Percentiles rank a stretch among this genome's conserved stretches.
Conservation (phyloP, 306 rosid species). For the Prunus kanzakura region DNA sequence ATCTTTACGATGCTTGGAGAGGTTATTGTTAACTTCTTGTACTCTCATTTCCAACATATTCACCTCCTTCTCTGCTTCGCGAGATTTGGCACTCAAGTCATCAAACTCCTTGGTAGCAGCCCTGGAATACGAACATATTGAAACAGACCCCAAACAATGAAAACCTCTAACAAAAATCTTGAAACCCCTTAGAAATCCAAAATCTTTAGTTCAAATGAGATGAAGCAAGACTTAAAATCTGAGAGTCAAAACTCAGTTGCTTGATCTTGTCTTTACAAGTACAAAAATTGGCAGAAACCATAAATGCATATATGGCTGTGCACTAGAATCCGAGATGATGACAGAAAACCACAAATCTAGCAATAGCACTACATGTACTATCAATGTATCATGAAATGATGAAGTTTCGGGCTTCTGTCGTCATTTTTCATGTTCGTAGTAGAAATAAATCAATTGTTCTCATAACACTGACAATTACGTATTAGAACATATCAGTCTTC, state of each 20-base stretch:
- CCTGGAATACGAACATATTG: constrained; percentile 33
- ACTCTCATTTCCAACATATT: constrained; percentile 71
- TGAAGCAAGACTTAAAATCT: not conserved
- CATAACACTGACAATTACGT: not conserved
- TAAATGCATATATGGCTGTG: not conserved
- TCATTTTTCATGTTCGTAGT: not conserved
- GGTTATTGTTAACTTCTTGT: constrained; percentile 58
- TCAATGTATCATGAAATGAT: not conserved
- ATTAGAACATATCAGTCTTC: not conserved
- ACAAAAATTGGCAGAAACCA: not conserved
- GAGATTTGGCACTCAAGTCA: constrained; percentile 63
- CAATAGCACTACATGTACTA: not conserved
- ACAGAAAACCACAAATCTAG: not conserved
- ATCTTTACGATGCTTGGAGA: constrained; percentile 69
- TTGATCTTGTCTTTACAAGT: not conserved
- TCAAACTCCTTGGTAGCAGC: constrained; percentile 61
- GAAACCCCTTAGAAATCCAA: not conserved
- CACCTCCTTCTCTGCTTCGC: constrained; percentile 84
- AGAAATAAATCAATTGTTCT: not conserved
- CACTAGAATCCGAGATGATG: not conserved
- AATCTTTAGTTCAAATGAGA: not conserved
- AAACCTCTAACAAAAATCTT: not conserved
- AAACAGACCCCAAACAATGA: not conserved
- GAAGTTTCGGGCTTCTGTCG: not conserved
- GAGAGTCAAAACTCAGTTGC: not conserved